Percentiles rank a stretch among this genome's conserved stretches.
These are phyloP conservation scores for Alopecurus myosuroides DNA, from an alignment of 176 grass and related monocot genomes.

Conservation along the genomic window DNA sequence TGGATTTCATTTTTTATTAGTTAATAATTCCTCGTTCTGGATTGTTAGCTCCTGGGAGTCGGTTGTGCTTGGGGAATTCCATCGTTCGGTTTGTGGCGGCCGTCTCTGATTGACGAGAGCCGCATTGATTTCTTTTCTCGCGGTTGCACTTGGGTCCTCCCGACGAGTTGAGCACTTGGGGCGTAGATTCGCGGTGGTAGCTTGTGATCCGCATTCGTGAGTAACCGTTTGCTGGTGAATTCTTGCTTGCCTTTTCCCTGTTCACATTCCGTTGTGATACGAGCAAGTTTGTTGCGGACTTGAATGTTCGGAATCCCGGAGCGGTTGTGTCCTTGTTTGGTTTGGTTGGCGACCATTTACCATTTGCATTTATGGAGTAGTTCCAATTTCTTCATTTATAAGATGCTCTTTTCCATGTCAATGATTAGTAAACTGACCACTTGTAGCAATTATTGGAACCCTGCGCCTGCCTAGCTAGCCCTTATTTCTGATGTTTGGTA, in stretches of 20 bases:
- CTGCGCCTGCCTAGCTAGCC: neutral
- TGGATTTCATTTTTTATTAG: neutral
- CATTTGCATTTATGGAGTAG: constrained; percentile 23
- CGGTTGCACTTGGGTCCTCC: neutral
- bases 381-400: neutral
- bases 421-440: neutral
- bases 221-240: neutral
- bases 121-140: constrained; percentile 22
- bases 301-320: constrained; percentile 9
- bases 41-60: neutral
- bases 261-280: neutral
- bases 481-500: neutral
- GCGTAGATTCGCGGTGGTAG: neutral
- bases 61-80: neutral
- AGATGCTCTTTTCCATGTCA: constrained; percentile 14
- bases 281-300: constrained; percentile 17
- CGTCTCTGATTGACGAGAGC: constrained; percentile 1
- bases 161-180: neutral
- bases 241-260: neutral
- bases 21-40: neutral
- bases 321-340: neutral
- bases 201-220: constrained; percentile 20
- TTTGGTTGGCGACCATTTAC: constrained; percentile 5
- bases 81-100: neutral
- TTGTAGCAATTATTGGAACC: neutral